Conservation (phyloP, 768 basidiomycete species). For the Hortiboletus campestris region DNA sequence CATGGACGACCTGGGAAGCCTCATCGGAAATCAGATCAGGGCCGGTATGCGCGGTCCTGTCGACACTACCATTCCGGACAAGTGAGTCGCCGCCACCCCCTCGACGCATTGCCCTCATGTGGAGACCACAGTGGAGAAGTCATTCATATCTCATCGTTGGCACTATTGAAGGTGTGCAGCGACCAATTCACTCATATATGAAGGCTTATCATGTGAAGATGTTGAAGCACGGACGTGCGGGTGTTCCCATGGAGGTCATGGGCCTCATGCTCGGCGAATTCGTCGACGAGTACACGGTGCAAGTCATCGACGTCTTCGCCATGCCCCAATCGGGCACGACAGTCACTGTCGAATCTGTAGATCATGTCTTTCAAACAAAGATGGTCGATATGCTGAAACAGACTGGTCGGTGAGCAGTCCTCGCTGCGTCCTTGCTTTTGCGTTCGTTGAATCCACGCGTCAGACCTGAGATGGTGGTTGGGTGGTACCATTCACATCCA, state of each 20-base stretch:
- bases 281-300: slow-evolving; percentile 94
- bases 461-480: slow-evolving; percentile 96
- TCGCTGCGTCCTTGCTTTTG: background rate
- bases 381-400: slow-evolving; percentile 99
- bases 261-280: slow-evolving; percentile 97
- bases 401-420: slow-evolving; percentile 77
- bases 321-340: slow-evolving; percentile 99
- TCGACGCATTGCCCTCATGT: background rate
- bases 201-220: slow-evolving; percentile 56
- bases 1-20: slow-evolving; percentile 48
- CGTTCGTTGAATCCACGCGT: slow-evolving; percentile 3
- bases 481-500: slow-evolving; percentile 99
- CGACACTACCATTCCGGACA: slow-evolving; percentile 68
- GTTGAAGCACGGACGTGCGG: slow-evolving; percentile 98
- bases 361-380: slow-evolving; percentile 97
- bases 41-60: slow-evolving; percentile 39
- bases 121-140: slow-evolving; percentile 68
- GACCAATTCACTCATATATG: background rate
- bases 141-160: slow-evolving; percentile 95
- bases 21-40: slow-evolving; percentile 52
- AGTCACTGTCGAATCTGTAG: slow-evolving; percentile 96
- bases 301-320: slow-evolving; percentile 95
- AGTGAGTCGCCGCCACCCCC: slow-evolving; percentile 43
- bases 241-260: slow-evolving; percentile 99
- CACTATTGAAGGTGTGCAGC: slow-evolving; percentile 84